Conservation (phyloP, 2,329 filamentous ascomycete genomes). For the Fusarium nurragi region DNA sequence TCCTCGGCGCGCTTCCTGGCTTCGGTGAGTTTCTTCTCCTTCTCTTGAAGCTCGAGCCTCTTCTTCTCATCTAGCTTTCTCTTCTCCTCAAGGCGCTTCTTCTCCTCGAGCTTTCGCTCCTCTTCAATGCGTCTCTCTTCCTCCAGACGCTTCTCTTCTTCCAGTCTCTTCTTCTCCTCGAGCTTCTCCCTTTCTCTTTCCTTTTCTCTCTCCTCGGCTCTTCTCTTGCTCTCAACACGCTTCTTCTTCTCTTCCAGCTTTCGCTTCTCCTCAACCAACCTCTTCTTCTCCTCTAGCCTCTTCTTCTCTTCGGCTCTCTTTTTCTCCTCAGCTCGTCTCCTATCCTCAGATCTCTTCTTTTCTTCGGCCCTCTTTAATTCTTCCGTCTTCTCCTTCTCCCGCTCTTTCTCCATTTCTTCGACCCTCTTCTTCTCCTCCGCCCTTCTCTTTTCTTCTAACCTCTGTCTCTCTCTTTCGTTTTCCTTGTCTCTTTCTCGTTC, state of each 20-base stretch:
- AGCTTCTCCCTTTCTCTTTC: constrained; percentile 5
- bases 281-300: constrained; percentile 17
- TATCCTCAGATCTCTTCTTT: constrained; percentile 11
- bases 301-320: constrained; percentile 14
- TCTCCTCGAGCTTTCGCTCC: constrained; percentile 18
- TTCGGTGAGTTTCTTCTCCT: constrained; percentile 10
- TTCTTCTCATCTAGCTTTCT: constrained; percentile 14
- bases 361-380: constrained; percentile 7
- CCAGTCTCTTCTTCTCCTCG: constrained; percentile 13
- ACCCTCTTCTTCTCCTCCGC: constrained; percentile 9
- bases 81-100: constrained; percentile 13
- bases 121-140: constrained; percentile 8
- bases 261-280: constrained; percentile 10
- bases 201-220: constrained; percentile 12
- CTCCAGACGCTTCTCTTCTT: constrained; percentile 14
- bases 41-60: background rate
- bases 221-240: constrained; percentile 7
- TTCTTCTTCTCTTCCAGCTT: constrained; percentile 12
- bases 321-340: background rate
- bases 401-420: constrained; percentile 18
- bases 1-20: constrained; percentile 10
- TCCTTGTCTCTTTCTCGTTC: constrained; percentile 23
- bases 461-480: constrained; percentile 13
- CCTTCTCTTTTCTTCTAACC: constrained; percentile 16
- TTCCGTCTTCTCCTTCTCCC: constrained; percentile 6